phyloP scores from a whole-genome alignment of 768 basidiomycete genomes.

The Rhodotorula babjevae region DNA sequence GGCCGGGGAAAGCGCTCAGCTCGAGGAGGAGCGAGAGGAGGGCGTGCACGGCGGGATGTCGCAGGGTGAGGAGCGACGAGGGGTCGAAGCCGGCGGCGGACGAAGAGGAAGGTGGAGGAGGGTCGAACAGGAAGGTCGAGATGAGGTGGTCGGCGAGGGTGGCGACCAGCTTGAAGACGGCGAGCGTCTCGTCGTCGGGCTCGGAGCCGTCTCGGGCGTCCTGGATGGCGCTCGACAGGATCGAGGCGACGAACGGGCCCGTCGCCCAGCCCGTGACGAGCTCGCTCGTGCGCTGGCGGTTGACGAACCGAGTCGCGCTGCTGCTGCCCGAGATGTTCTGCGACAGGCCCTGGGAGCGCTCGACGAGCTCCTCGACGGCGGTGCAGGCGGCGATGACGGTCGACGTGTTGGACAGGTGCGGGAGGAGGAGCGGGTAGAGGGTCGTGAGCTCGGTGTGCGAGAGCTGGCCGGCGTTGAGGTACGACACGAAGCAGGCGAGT shows the following conservation, averaged over 20 bases:
- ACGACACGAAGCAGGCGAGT: constrained; percentile 35
- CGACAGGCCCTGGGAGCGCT: constrained; percentile 26
- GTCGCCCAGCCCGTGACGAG: constrained; percentile 23
- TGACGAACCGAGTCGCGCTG: constrained; percentile 27
- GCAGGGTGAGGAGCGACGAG: constrained; percentile 5
- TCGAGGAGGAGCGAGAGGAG: constrained; percentile 34
- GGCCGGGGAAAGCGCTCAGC: constrained; percentile 36
- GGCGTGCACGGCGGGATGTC: constrained; percentile 14
- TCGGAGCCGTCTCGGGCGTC: constrained; percentile 24
- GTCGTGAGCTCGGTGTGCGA: constrained; percentile 29
- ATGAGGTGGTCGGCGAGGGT: constrained; percentile 39
- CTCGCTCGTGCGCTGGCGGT: constrained; percentile 7
- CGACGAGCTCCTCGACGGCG: constrained; percentile 41
- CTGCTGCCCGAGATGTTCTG: background rate
- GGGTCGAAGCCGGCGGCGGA: background rate
- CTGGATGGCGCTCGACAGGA: background rate
- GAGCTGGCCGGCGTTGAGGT: constrained; percentile 36
- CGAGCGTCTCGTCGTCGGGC: constrained; percentile 29
- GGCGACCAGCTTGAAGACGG: constrained; percentile 38
- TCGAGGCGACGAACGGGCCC: background rate
- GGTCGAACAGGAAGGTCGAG: constrained; percentile 29
- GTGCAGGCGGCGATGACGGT: constrained; percentile 23
- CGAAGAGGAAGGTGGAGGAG: background rate
- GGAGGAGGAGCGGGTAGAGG: constrained; percentile 41
- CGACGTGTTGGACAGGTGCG: constrained; percentile 24